These are phyloP conservation scores for Phlebiopsis gigantea DNA, from an alignment of 768 basidiomycete genomes.

Conservation along the genomic window DNA sequence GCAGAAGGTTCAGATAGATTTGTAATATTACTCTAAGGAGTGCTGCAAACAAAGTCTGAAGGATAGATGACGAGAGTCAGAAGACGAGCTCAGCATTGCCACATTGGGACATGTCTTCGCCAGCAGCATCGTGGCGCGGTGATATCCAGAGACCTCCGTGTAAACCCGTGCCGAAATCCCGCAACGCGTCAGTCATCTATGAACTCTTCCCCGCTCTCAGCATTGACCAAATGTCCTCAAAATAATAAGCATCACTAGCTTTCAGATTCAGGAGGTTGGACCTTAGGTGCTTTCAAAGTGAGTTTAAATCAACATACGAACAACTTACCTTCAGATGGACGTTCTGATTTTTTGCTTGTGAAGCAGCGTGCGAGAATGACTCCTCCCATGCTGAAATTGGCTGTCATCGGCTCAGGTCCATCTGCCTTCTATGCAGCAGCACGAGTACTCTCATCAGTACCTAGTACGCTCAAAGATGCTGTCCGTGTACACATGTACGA, in stretches of 20 bases:
- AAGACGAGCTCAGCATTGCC: background rate
- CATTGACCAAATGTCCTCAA: no score
- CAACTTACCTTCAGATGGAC: no score
- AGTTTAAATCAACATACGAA: no score
- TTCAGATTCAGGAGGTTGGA: no score
- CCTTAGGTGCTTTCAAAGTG: no score
- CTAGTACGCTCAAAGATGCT: conserved; percentile 31
- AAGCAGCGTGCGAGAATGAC: background rate
- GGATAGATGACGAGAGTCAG: background rate
- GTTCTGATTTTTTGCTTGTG: no score
- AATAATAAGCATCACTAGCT: no score
- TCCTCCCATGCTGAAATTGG: conserved; percentile 51
- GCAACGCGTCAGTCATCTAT: background rate
- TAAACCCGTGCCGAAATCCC: background rate
- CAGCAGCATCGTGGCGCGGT: background rate
- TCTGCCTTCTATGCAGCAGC: conserved; percentile 96
- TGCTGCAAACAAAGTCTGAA: background rate
- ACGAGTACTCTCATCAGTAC: conserved; percentile 64
- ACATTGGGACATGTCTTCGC: background rate
- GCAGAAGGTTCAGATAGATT: no score
- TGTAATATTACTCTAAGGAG: no score
- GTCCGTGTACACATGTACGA: conserved; percentile 85
- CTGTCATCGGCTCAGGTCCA: conserved; percentile 90
- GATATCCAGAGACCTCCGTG: background rate
- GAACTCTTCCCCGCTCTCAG: no score